phyloP scores from a whole-genome alignment of 2,329 filamentous ascomycete species.

The Nectriaceae sp. region DNA sequence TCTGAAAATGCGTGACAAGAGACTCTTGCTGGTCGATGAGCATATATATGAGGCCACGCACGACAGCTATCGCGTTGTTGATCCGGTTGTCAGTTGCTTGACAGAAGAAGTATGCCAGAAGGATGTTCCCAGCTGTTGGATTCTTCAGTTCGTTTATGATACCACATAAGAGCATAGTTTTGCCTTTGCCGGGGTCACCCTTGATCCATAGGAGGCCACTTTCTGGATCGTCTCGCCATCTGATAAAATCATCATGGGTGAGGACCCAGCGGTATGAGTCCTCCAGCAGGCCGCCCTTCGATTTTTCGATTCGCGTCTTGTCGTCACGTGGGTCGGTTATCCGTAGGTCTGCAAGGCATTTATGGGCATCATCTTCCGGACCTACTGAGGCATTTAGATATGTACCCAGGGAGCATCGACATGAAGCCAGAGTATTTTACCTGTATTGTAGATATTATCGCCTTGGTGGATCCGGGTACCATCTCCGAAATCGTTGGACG shows the following conservation, averaged over 20 bases:
- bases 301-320: slow-evolving; percentile 36
- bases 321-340: slow-evolving; percentile 34
- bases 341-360: slow-evolving; percentile 26
- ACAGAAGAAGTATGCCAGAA: slow-evolving; percentile 45
- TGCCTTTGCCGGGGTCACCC: slow-evolving; percentile 43
- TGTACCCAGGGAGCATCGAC: too few relatives aligned
- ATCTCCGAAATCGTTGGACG: neutral
- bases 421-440: too few relatives aligned
- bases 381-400: too few relatives aligned
- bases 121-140: slow-evolving; percentile 24
- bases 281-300: slow-evolving; percentile 35
- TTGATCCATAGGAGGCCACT: slow-evolving; percentile 38
- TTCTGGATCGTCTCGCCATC: slow-evolving; percentile 7
- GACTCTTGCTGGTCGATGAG: slow-evolving; percentile 36
- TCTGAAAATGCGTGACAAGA: slow-evolving; percentile 35
- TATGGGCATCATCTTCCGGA: too few relatives aligned
- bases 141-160: slow-evolving; percentile 37
- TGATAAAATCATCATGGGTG: slow-evolving; percentile 20
- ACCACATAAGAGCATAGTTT: slow-evolving; percentile 44
- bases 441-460: too few relatives aligned
- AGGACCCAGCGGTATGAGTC: slow-evolving; percentile 41
- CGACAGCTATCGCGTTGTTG: slow-evolving; percentile 41
- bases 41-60: slow-evolving; percentile 45
- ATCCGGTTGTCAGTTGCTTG: slow-evolving; percentile 39
- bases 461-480: neutral